Percentiles rank a stretch among this genome's conserved stretches.
Conservation (phyloP, 331 rosid genomes). For the Arachis monticola region DNA sequence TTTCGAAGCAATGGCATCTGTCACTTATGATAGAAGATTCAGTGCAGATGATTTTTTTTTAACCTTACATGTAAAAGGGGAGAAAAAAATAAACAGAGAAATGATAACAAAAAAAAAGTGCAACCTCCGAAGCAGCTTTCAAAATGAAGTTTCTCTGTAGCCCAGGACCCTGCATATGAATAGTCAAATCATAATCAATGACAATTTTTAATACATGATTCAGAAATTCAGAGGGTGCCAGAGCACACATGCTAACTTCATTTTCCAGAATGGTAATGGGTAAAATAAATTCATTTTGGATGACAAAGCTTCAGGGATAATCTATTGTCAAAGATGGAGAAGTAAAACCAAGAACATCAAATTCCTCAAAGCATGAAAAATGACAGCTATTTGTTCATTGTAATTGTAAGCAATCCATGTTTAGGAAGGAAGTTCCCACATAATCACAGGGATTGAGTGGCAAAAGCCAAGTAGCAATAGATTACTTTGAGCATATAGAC, state of each 20-base stretch:
- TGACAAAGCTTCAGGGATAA: slow-evolving; percentile 17
- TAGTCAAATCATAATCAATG: slow-evolving; percentile 19
- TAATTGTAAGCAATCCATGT: background rate
- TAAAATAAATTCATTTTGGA: background rate
- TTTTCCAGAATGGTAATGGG: background rate
- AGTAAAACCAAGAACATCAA: background rate
- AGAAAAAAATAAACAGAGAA: background rate
- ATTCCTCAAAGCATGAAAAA: slow-evolving; percentile 27
- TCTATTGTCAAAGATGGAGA: background rate
- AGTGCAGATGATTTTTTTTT: slow-evolving; percentile 1
- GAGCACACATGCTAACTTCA: slow-evolving; percentile 5
- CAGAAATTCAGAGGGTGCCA: slow-evolving; percentile 21
- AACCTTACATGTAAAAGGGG: slow-evolving; percentile 22
- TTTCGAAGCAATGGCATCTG: slow-evolving; percentile 78
- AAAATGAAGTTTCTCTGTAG: slow-evolving; percentile 60
- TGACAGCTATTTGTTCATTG: slow-evolving; percentile 13
- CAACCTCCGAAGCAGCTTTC: slow-evolving; percentile 68
- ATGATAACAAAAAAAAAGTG: slow-evolving; percentile 10
- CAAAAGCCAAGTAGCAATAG: no score
- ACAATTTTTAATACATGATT: slow-evolving; percentile 14
- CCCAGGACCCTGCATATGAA: slow-evolving; percentile 66
- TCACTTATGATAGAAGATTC: slow-evolving; percentile 37
- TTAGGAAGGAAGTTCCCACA: slow-evolving; percentile 32
- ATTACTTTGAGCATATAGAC: no score
- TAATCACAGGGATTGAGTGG: background rate